Evolutionary conservation across 306 rosid species (phyloP).

Genomic region (Hylodesmum podocarpum): DNA sequence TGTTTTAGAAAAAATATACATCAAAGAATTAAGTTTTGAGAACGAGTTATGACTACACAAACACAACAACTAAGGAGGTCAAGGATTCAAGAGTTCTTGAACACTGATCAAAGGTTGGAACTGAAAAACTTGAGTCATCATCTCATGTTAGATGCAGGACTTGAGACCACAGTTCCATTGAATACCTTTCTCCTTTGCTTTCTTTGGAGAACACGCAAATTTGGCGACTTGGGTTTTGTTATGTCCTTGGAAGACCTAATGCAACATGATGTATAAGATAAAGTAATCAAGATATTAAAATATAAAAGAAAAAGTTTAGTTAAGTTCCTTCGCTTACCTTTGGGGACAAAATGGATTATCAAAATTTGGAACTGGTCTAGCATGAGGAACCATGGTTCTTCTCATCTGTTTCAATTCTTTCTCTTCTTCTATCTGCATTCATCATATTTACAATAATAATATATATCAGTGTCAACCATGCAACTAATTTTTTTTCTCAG

Average conservation of each 20-base stretch:
- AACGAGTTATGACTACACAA: background rate
- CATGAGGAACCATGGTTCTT: conserved; percentile 89
- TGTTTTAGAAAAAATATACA: conserved; percentile 20
- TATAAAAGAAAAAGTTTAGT: background rate
- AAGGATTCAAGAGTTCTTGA: conserved; percentile 64
- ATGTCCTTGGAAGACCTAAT: conserved; percentile 58
- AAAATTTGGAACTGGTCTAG: conserved; percentile 82
- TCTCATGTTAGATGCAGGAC: conserved; percentile 79
- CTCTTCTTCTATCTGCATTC: conserved; percentile 87
- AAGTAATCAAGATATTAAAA: background rate
- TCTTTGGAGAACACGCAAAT: conserved; percentile 63
- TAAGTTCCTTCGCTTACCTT: conserved; percentile 51
- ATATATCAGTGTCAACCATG: background rate
- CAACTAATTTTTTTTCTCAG: background rate
- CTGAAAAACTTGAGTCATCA: conserved; percentile 21
- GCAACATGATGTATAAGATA: background rate
- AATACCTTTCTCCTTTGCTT: conserved; percentile 55
- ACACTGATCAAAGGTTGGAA: conserved; percentile 26
- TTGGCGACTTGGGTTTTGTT: conserved; percentile 84
- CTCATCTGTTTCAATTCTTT: conserved; percentile 86
- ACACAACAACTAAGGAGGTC: background rate
- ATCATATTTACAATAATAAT: background rate
- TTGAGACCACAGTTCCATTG: conserved; percentile 50
- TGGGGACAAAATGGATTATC: conserved; percentile 73
- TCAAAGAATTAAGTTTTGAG: conserved; percentile 23